Evolutionary conservation across 306 rosid genomes (phyloP).

Genomic region (Gastrolobium villosum): DNA sequence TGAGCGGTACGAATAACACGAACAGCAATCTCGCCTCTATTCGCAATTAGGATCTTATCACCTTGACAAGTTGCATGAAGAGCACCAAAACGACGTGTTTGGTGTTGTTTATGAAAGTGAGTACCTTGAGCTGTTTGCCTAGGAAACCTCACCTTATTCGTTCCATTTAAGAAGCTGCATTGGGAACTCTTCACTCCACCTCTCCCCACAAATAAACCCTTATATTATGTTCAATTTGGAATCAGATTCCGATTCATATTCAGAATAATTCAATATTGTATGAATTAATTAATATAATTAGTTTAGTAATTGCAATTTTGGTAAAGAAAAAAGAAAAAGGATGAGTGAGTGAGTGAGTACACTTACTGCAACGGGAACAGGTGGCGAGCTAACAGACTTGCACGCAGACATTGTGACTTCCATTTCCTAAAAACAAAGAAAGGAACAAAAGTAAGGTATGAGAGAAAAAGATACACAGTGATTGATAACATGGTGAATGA

Average conservation of each 20-base stretch:
- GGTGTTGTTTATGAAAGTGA: slow-evolving; percentile 34
- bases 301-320: neutral
- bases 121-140: slow-evolving; percentile 57
- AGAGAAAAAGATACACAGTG: neutral
- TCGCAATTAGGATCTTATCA: slow-evolving; percentile 86
- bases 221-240: neutral
- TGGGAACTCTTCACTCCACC: slow-evolving; percentile 69
- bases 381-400: slow-evolving; percentile 66
- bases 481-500: neutral
- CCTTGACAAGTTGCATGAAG: slow-evolving; percentile 62
- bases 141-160: slow-evolving; percentile 60
- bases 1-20: slow-evolving; percentile 95
- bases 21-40: slow-evolving; percentile 98
- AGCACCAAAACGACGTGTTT: slow-evolving; percentile 55
- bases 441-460: neutral
- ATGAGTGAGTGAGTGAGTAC: too few species aligned
- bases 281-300: neutral
- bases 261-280: neutral
- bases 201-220: slow-evolving; percentile 72
- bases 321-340: too few species aligned
- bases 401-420: slow-evolving; percentile 75
- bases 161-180: slow-evolving; percentile 71
- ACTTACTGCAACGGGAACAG: slow-evolving; percentile 68
- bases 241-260: slow-evolving; percentile 3
- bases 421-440: slow-evolving; percentile 55